Conservation (phyloP, 768 basidiomycete genomes). For the Terana coerulea region DNA sequence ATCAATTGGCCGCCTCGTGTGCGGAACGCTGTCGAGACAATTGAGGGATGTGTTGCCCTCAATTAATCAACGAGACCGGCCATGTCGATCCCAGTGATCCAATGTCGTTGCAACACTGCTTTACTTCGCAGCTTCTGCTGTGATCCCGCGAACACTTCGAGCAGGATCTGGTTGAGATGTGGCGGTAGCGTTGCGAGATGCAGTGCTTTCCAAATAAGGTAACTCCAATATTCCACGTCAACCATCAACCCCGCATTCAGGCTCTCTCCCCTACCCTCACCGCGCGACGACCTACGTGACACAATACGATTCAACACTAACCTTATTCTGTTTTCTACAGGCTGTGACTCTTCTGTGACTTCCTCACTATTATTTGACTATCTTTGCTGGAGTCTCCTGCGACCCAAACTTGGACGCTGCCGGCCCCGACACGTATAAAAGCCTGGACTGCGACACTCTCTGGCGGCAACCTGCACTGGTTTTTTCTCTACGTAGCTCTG, state of each 20-base stretch:
- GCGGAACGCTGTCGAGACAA: too few relatives aligned
- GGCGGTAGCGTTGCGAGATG: slow-evolving; percentile 8
- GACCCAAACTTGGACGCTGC: slow-evolving; percentile 1
- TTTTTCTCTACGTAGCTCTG: not conserved
- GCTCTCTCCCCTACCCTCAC: not conserved
- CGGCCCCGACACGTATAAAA: slow-evolving; percentile 1
- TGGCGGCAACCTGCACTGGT: not conserved
- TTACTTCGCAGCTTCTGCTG: not conserved
- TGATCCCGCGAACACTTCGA: slow-evolving; percentile 1
- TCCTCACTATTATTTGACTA: not conserved
- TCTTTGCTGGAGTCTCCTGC: not conserved
- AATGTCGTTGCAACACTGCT: not conserved
- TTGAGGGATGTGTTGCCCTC: not conserved
- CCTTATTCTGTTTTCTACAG: not conserved
- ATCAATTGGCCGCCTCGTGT: too few relatives aligned
- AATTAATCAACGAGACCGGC: slow-evolving; percentile 7
- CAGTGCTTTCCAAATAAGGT: slow-evolving; percentile 8
- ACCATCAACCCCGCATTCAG: not conserved
- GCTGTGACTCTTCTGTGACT: slow-evolving; percentile 11
- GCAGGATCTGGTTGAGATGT: slow-evolving; percentile 2
- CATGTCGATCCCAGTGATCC: slow-evolving; percentile 9
- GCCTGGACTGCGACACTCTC: not conserved
- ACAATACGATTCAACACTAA: slow-evolving; percentile 1
- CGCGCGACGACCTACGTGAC: slow-evolving; percentile 3
- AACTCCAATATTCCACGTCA: slow-evolving; percentile 3